Conservation (phyloP, 1,284 basidiomycete species). For the Ustilago curta region DNA sequence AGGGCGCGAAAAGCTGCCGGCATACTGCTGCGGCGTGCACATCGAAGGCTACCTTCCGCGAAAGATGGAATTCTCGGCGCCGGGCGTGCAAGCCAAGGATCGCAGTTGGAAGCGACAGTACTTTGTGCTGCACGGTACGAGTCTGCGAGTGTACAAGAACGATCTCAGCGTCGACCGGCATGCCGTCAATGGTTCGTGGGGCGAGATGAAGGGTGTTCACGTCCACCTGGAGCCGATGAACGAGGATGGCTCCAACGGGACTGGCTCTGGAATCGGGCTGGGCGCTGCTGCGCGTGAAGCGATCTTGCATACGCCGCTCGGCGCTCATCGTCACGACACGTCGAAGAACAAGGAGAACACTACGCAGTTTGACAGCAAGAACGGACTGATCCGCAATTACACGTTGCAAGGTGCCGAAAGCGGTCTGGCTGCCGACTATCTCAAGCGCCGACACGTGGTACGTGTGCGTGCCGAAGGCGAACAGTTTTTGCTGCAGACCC, state of each 20-base stretch:
- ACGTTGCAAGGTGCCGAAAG: slow-evolving; percentile 90
- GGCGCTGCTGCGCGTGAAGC: slow-evolving; percentile 48
- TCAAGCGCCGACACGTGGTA: slow-evolving; percentile 95
- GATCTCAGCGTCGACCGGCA: slow-evolving; percentile 58
- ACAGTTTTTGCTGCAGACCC: slow-evolving; percentile 94
- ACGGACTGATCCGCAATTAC: slow-evolving; percentile 75
- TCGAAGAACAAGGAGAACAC: slow-evolving; percentile 16
- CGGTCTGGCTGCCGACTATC: slow-evolving; percentile 92
- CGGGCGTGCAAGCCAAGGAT: slow-evolving; percentile 87
- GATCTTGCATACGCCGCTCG: slow-evolving; percentile 44
- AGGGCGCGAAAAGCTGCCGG: slow-evolving; percentile 82
- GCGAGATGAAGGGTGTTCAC: slow-evolving; percentile 65
- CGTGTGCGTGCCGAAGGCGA: slow-evolving; percentile 91
- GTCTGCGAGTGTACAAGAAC: slow-evolving; percentile 84
- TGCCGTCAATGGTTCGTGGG: slow-evolving; percentile 68
- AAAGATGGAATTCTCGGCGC: slow-evolving; percentile 91
- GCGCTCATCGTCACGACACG: slow-evolving; percentile 16
- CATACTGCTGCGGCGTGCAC: slow-evolving; percentile 86
- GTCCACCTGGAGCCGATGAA: slow-evolving; percentile 62
- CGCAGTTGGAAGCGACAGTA: slow-evolving; percentile 90
- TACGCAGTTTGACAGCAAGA: slow-evolving; percentile 40
- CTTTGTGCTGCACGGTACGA: slow-evolving; percentile 92
- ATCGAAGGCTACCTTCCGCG: slow-evolving; percentile 86
- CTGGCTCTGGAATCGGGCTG: slow-evolving; percentile 29
- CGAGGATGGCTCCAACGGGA: slow-evolving; percentile 52